phyloP scores from a whole-genome alignment of 495 filamentous ascomycete species.

The Aspergillus funiculosus region DNA sequence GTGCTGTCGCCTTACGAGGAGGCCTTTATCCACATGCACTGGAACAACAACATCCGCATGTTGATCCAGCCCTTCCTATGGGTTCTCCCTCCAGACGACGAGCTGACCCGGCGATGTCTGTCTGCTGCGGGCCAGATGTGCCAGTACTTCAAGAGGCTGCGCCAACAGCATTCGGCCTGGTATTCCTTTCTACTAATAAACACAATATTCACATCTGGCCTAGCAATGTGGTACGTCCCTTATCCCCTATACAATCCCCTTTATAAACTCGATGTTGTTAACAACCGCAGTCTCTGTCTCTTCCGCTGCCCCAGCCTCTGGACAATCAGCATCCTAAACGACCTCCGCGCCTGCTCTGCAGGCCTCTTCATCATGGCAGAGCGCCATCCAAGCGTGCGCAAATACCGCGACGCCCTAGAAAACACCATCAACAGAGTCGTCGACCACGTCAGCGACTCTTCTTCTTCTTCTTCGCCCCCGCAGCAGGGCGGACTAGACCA shows the following conservation, averaged over 20 bases:
- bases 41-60: slow-evolving; percentile 35
- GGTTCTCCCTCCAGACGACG: slow-evolving; percentile 27
- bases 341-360: slow-evolving; percentile 38
- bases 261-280: slow-evolving; percentile 5
- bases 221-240: slow-evolving; percentile 32
- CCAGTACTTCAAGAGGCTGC: slow-evolving; percentile 38
- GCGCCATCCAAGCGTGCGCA: slow-evolving; percentile 31
- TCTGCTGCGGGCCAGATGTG: slow-evolving; percentile 36
- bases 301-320: slow-evolving; percentile 30
- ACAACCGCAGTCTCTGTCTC: slow-evolving; percentile 18
- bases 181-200: slow-evolving; percentile 40
- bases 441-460: slow-evolving; percentile 22
- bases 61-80: slow-evolving; percentile 38
- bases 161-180: slow-evolving; percentile 34
- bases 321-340: slow-evolving; percentile 34
- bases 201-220: slow-evolving; percentile 36
- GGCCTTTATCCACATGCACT: slow-evolving; percentile 39
- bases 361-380: slow-evolving; percentile 42
- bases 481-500: too few species aligned
- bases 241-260: slow-evolving; percentile 11
- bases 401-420: slow-evolving; percentile 41
- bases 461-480: neutral
- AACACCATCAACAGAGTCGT: slow-evolving; percentile 36
- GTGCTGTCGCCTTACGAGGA: slow-evolving; percentile 24
- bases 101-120: slow-evolving; percentile 27